phyloP scores from a whole-genome alignment of 805 yeast genomes.

The Kuraishia borneana region DNA sequence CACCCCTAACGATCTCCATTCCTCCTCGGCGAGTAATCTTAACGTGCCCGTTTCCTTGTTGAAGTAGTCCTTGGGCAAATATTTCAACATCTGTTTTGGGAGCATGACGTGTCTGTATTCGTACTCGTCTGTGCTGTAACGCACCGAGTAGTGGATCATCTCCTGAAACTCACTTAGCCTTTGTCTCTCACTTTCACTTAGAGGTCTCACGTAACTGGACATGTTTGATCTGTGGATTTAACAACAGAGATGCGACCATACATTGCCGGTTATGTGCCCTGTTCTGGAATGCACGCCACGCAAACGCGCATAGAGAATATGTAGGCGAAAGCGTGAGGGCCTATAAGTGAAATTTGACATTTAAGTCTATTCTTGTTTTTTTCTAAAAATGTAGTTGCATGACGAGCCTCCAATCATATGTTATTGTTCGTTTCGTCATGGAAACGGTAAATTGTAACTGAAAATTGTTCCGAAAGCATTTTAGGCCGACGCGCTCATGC shows the following conservation, averaged over 20 bases:
- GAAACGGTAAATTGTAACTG: too few species aligned
- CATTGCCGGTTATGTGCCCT: not conserved
- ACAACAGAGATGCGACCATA: constrained; percentile 2
- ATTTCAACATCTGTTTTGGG: constrained; percentile 92
- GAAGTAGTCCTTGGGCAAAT: constrained; percentile 89
- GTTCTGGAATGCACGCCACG: not conserved
- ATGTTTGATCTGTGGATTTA: constrained; percentile 11
- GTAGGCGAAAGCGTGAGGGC: too few species aligned
- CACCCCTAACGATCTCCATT: constrained; percentile 97
- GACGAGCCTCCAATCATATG: too few species aligned
- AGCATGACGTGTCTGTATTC: constrained; percentile 96
- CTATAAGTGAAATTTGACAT: too few species aligned
- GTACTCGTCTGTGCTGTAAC: constrained; percentile 83
- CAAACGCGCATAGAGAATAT: too few species aligned
- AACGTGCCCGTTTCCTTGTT: constrained; percentile 89
- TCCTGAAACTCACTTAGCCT: constrained; percentile 87
- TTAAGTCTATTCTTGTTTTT: too few species aligned
- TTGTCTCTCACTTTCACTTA: constrained; percentile 75
- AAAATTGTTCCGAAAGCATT: too few species aligned
- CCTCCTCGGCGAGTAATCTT: constrained; percentile 85
- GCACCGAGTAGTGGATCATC: constrained; percentile 85
- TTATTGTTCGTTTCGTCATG: too few species aligned
- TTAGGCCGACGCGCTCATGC: too few species aligned
- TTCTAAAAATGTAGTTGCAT: too few species aligned
- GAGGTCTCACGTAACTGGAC: constrained; percentile 50